Conservation (phyloP, 441 rosid genomes). For the Syzygium malaccense region DNA sequence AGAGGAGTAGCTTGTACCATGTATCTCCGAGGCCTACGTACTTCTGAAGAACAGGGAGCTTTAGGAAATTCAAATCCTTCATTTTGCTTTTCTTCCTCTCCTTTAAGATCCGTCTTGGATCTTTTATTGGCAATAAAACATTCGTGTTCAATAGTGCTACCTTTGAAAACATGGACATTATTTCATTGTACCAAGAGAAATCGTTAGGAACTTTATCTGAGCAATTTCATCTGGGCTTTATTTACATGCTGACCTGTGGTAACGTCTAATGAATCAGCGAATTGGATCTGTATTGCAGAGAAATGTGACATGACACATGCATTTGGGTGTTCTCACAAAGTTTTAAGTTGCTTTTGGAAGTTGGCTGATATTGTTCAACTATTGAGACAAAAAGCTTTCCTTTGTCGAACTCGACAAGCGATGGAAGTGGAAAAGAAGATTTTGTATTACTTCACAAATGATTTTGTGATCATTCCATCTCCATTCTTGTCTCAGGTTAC, state of each 20-base stretch:
- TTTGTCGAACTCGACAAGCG: neutral
- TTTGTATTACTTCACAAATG: neutral
- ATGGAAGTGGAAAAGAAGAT: neutral
- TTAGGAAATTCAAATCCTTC: slow-evolving; percentile 1
- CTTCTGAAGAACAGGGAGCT: slow-evolving; percentile 7
- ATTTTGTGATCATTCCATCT: neutral
- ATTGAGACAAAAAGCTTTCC: neutral
- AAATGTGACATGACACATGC: neutral
- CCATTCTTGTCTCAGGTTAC: neutral
- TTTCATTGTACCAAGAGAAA: neutral
- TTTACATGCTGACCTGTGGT: neutral
- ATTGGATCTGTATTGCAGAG: neutral
- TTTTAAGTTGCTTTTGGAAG: neutral
- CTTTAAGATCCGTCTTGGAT: neutral
- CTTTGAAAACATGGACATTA: neutral
- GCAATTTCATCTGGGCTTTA: neutral
- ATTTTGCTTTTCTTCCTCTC: neutral
- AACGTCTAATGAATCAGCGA: neutral
- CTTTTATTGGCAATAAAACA: neutral
- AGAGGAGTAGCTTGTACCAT: slow-evolving; percentile 17
- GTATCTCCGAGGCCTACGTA: slow-evolving; percentile 10
- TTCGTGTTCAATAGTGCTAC: neutral
- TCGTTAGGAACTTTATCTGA: neutral
- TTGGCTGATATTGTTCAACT: neutral
- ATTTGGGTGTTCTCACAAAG: neutral